Percentiles rank a stretch among this genome's conserved stretches.
Evolutionary conservation across 2,329 filamentous ascomycete species (phyloP).

Genomic region (Botrytis sinoallii): DNA sequence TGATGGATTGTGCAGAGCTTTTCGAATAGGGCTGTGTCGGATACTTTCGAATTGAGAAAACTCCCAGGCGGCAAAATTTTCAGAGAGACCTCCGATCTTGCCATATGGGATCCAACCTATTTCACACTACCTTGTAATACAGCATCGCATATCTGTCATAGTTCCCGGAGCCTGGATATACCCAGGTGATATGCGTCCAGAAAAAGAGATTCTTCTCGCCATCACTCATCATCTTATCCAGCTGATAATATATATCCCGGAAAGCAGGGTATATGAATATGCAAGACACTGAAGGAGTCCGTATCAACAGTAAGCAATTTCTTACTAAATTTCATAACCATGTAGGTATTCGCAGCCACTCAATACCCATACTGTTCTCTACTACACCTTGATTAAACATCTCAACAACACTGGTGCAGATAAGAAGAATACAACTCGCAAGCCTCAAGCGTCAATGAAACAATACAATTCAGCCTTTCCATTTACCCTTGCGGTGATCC

Average conservation of each 20-base stretch:
- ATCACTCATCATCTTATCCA: background rate
- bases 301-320: background rate
- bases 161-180: too few species aligned
- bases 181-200: background rate
- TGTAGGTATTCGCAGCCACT: background rate
- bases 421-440: background rate
- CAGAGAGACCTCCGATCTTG: background rate
- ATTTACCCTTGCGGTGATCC: background rate
- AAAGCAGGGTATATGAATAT: background rate
- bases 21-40: too few species aligned
- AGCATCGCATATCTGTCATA: too few species aligned
- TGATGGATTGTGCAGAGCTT: too few species aligned
- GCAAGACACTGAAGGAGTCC: background rate
- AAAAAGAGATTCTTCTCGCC: background rate
- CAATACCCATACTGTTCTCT: background rate
- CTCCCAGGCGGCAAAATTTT: accelerated
- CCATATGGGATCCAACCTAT: too few species aligned
- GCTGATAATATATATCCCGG: background rate
- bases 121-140: too few species aligned
- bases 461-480: background rate
- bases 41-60: too few species aligned
- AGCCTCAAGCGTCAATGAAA: background rate
- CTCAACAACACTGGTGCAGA: background rate
- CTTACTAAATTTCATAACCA: background rate
- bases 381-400: background rate